Percentiles rank a stretch among this genome's conserved stretches.
These are phyloP conservation scores for Clitoria ternatea DNA, from an alignment of 306 rosid genomes.

Conservation along the genomic window DNA sequence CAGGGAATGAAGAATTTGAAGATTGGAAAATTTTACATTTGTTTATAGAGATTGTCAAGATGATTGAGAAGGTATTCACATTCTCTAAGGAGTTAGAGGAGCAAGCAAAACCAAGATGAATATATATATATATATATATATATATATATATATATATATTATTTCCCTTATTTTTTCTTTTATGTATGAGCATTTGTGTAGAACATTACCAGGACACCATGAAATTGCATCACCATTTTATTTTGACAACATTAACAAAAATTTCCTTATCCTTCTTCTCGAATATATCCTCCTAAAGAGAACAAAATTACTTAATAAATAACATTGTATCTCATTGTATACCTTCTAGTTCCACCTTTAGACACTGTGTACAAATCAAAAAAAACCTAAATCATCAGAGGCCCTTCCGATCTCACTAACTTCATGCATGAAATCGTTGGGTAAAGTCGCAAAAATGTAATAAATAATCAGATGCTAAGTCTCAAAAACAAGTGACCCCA, in stretches of 20 bases:
- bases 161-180: background rate
- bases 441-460: too few relatives aligned
- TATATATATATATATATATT: too few relatives aligned
- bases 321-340: background rate
- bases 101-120: background rate
- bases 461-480: slow-evolving; percentile 11
- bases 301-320: background rate
- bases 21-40: background rate
- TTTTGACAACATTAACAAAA: background rate
- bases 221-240: background rate
- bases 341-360: background rate
- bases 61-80: background rate
- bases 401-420: background rate
- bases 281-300: background rate
- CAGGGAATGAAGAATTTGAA: background rate
- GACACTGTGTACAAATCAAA: slow-evolving; percentile 1
- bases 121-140: too few relatives aligned
- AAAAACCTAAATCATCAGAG: background rate
- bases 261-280: background rate
- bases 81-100: background rate
- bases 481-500: background rate
- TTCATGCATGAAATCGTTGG: background rate
- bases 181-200: background rate
- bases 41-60: background rate
- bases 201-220: background rate